A percentile compares a stretch with the other conserved stretches of the same genome.
Conservation (phyloP, 305 asterid genomes). For the Nicotiana rustica region DNA sequence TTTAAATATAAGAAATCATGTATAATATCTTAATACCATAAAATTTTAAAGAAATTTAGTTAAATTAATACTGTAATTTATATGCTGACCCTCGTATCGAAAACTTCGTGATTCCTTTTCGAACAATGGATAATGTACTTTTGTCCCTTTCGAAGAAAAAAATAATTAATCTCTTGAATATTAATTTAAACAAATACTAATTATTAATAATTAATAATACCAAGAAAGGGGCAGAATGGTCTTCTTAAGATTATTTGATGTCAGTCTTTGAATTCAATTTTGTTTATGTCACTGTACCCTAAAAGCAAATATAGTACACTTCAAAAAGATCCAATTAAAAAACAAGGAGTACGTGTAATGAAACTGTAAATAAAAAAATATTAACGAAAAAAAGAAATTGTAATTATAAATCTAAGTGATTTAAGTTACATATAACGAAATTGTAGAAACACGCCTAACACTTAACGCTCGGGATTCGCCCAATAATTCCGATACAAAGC, state of each 20-base stretch:
- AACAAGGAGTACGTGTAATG: no score
- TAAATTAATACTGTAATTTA: neutral
- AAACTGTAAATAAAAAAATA: no score
- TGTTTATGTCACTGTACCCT: neutral
- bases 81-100: neutral
- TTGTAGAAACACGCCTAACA: no score
- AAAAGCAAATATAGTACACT: neutral
- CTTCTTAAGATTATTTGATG: constrained; percentile 11
- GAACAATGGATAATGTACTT: constrained; percentile 1
- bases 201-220: neutral
- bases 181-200: neutral
- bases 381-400: no score
- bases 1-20: neutral
- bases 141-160: neutral
- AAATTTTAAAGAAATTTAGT: no score
- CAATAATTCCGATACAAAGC: no score
- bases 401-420: no score
- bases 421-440: no score
- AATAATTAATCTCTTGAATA: neutral
- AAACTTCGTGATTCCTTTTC: neutral
- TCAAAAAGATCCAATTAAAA: no score
- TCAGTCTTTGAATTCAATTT: neutral
- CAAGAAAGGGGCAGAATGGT: neutral
- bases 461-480: no score
- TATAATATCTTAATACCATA: no score